Evolutionary conservation across 2,329 filamentous ascomycete species (phyloP), one percentile per base, ranked within the genome.

Genomic region (Penicillium paneum): DNA sequence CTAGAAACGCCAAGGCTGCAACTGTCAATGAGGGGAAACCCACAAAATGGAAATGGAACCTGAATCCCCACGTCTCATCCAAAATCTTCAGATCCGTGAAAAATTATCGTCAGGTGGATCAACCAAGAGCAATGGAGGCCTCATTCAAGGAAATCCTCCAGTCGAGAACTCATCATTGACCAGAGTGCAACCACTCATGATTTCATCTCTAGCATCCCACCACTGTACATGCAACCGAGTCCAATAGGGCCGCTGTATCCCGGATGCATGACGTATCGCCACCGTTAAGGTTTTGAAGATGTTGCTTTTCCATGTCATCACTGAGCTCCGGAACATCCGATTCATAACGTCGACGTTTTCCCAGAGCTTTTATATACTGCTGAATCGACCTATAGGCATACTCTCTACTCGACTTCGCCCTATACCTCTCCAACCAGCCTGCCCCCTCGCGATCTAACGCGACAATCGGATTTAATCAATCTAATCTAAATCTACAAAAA

Each of bases 261-360:
- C 64, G 61, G 46, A 59, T 62, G 57, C 61, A 71, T 71, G 69
- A 71, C 69, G 69, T 71, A 69, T 66, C 54, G 10, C 29, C 45
- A 54, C 60, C 17, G 39, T 58, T 52, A 56, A 49, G 56, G 40
- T 46, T 56, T 51, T 55, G 54, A 10, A 12, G 19, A 17, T 35
- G 32, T 47, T 54, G 62, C 47, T 66, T 66, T 66, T 63, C 11
- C 51, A 51, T 50, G 64, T 71, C 68, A 70, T 68, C 65, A 60
- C 54, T 56, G 54, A 54, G 44, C 61, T 65, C 68, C 68, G 65
- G 59, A 45, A 58, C 56, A 65, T 67, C 69, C 69, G 49, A 64
- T 55, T 66, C 61, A 63, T 64, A 68, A 68, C 55, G 39, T 42
- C 45, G 47, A 52, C 24, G 24, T 13, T 42, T 52, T 38, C 54